Evolutionary conservation across 441 rosid species (phyloP), one percentile per base, ranked within the genome.

Genomic region (Arabidopsis hybrid): DNA sequence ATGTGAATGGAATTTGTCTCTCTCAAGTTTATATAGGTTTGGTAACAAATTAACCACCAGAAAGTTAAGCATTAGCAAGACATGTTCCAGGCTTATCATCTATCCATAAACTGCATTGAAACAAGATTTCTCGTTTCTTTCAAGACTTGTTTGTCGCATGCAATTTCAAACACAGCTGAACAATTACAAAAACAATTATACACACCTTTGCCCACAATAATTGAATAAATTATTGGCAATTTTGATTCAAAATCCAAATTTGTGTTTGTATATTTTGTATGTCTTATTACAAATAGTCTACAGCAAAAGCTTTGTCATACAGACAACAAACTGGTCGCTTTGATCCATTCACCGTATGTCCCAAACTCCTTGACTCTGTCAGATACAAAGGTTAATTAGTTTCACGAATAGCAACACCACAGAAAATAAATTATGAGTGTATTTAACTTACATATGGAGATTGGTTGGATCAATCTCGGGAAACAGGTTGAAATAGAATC

Each of bases 401-500:
- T 62, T 58, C 74, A 59, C 63, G 55, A 43, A 8, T 45, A 53
- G 13, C 35, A 43, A 40, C 34, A 56, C 26, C 10, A 55, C 4
- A 34, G 16, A 1, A 47, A 45, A 29, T 2, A 29, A 2, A 35
- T 26, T 16, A 78, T 62, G 36, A 52, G 36, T 43, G 67, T 31
- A 18, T 11, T 53, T 64, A 36, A 85, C 96, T 88, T 87, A 91
- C 99, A 81, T 43, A 85, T 85, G 82, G 70, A 85, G 34, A 79
- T 84, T 79, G 72, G 83, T 67, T 5, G 75, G 73, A 78, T 65
- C 82, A 26, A 89, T 83, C 61, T 88, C 98, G 6, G 90, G 81
- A 78, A 92, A 95, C 74, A 89, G 68, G 84, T 91, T 95, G 75
- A 86, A 65, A 75, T 87, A 92, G 78, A 91, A 95, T 67, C 87